A percentile compares a stretch with the other conserved stretches of the same genome.
Evolutionary conservation across 2,329 filamentous ascomycete species (phyloP).

Genomic region (Aspergillus sp.): DNA sequence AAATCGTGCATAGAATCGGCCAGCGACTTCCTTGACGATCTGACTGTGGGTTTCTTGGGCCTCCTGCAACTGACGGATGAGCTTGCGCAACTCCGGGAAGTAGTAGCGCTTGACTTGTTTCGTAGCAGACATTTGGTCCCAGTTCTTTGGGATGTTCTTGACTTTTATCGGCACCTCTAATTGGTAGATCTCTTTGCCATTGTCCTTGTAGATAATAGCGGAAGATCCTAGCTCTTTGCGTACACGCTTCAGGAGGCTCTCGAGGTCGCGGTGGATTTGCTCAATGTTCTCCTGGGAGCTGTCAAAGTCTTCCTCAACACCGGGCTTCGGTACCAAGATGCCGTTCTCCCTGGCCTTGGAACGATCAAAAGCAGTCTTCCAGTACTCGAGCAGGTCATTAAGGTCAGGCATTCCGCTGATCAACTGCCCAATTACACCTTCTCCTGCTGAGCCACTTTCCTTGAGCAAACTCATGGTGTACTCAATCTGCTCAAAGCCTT

Average conservation of each 20-base stretch:
- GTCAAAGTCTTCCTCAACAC: slow-evolving; percentile 92
- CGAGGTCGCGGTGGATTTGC: slow-evolving; percentile 72
- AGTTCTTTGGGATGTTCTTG: slow-evolving; percentile 78
- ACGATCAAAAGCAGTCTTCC: slow-evolving; percentile 91
- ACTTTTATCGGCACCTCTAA: slow-evolving; percentile 83
- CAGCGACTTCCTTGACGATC: slow-evolving; percentile 81
- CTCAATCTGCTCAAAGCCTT: slow-evolving; percentile 97
- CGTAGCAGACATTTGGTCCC: slow-evolving; percentile 97
- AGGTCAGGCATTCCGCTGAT: slow-evolving; percentile 85
- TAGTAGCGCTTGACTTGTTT: slow-evolving; percentile 91
- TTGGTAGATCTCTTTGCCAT: slow-evolving; percentile 97
- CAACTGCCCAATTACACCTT: slow-evolving; percentile 81
- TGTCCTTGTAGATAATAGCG: slow-evolving; percentile 73
- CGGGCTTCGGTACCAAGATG: slow-evolving; percentile 78
- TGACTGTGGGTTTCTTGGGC: slow-evolving; percentile 92
- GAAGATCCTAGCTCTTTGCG: slow-evolving; percentile 74
- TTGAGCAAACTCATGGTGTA: slow-evolving; percentile 83
- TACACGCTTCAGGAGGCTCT: slow-evolving; percentile 69
- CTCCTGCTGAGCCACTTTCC: slow-evolving; percentile 68
- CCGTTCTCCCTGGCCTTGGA: slow-evolving; percentile 75
- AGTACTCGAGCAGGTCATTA: slow-evolving; percentile 71
- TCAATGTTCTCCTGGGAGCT: slow-evolving; percentile 74
- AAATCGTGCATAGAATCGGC: slow-evolving; percentile 82
- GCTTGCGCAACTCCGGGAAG: slow-evolving; percentile 75
- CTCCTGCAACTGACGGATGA: slow-evolving; percentile 88